A percentile compares a stretch with the other conserved stretches of the same genome.
Conservation (phyloP, 129 eudicot genomes). For the carrot (Daucus carota) region DNA sequence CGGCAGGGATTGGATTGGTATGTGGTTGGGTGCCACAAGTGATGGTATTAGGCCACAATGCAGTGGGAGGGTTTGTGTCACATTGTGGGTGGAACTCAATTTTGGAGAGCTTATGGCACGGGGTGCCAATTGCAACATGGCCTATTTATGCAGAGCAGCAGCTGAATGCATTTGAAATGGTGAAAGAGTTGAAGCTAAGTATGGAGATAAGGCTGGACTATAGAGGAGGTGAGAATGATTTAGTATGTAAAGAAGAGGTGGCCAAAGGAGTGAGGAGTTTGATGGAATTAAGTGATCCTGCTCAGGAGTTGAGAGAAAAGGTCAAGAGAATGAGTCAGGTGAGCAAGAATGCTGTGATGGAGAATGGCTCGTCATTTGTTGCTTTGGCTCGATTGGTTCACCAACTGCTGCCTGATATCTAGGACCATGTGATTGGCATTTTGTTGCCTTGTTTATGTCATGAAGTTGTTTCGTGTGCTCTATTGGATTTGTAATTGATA, state of each 20-base stretch:
- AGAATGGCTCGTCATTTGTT: constrained; percentile 3
- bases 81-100: constrained; percentile 26
- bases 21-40: constrained; percentile 24
- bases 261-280: constrained; percentile 7
- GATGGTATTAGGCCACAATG: constrained; percentile 10
- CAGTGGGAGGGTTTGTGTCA: constrained; percentile 21
- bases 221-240: background rate
- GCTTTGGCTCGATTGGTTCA: background rate
- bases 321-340: constrained; percentile 1
- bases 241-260: constrained; percentile 17
- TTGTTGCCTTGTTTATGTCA: too few relatives aligned
- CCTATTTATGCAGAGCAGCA: constrained; percentile 22
- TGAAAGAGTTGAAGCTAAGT: constrained; percentile 7
- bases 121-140: constrained; percentile 24
- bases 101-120: constrained; percentile 19
- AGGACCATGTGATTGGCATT: background rate
- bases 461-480: too few relatives aligned
- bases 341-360: background rate
- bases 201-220: constrained; percentile 21
- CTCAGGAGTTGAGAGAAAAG: background rate
- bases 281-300: background rate
- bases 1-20: constrained; percentile 13
- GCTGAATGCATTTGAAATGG: constrained; percentile 25
- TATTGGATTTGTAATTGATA: too few relatives aligned
- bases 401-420: background rate